A percentile compares a stretch with the other conserved stretches of the same genome.
These are phyloP conservation scores for Venturia carpophila DNA, from an alignment of 2,329 filamentous ascomycete species.

Conservation along the genomic window DNA sequence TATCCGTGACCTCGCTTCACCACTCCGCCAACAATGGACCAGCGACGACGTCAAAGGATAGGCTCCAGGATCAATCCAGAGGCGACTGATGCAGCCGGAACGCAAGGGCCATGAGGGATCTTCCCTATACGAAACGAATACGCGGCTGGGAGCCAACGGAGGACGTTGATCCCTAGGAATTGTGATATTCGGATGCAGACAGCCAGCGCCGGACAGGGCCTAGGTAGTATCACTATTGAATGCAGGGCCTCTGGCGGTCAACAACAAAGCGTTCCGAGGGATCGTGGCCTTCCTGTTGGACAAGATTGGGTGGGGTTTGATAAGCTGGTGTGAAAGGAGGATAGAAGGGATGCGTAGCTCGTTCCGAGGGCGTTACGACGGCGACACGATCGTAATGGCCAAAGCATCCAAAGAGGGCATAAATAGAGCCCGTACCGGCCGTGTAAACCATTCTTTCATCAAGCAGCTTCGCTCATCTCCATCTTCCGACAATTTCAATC, in stretches of 20 bases:
- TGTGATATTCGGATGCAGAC: conserved; percentile 37
- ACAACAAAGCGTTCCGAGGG: conserved; percentile 34
- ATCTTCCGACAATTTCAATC: conserved; percentile 14
- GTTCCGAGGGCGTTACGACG: conserved; percentile 19
- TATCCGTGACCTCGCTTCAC: conserved; percentile 12
- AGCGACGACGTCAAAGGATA: conserved; percentile 8
- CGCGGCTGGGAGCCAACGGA: conserved; percentile 40
- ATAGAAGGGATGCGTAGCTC: conserved; percentile 31
- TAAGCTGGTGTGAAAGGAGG: conserved; percentile 33
- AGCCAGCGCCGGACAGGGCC: conserved; percentile 35
- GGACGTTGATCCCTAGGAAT: conserved; percentile 32
- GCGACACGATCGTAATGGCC: conserved; percentile 24
- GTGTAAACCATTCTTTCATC: conserved; percentile 6
- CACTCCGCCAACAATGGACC: neutral
- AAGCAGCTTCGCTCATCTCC: conserved; percentile 13
- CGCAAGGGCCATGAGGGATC: conserved; percentile 35
- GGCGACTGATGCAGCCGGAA: conserved; percentile 28
- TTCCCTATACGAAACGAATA: conserved; percentile 34
- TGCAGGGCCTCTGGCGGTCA: conserved; percentile 37
- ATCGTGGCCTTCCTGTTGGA: conserved; percentile 41
- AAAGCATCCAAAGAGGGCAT: conserved; percentile 29
- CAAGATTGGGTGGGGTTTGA: conserved; percentile 33
- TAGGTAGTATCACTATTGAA: conserved; percentile 39
- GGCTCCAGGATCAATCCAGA: conserved; percentile 25
- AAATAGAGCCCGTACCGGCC: conserved; percentile 32